phyloP scores from a whole-genome alignment of 495 filamentous ascomycete species.

The Penicillium pancosmium region DNA sequence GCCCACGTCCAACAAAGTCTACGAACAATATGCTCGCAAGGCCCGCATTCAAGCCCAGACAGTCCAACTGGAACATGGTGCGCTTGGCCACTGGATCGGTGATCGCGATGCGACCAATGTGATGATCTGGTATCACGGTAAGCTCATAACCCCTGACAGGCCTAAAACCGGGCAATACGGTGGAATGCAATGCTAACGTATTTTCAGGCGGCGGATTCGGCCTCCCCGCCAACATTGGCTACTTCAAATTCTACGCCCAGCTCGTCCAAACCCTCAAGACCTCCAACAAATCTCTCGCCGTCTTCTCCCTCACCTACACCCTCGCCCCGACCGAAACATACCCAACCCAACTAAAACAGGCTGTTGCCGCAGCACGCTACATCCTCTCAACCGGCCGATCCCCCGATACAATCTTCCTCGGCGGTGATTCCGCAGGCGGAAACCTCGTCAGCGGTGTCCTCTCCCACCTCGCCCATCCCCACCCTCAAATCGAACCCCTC shows the following conservation, averaged over 20 bases:
- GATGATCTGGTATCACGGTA: constrained; percentile 63
- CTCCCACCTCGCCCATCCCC: constrained; percentile 63
- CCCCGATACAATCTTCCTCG: constrained; percentile 54
- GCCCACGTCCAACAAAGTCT: constrained; percentile 51
- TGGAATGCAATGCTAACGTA: not conserved
- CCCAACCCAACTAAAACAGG: constrained; percentile 63
- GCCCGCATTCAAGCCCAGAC: constrained; percentile 44
- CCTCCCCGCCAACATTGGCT: constrained; percentile 50
- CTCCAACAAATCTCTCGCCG: constrained; percentile 47
- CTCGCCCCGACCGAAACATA: constrained; percentile 60
- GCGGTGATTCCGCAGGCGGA: constrained; percentile 68
- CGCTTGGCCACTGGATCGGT: constrained; percentile 62
- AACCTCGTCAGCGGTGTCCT: constrained; percentile 61
- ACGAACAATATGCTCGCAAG: constrained; percentile 48
- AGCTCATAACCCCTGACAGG: constrained; percentile 4
- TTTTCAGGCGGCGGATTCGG: constrained; percentile 60
- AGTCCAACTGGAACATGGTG: constrained; percentile 55
- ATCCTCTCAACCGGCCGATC: constrained; percentile 47
- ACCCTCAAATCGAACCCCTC: constrained; percentile 49
- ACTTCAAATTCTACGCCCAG: constrained; percentile 55
- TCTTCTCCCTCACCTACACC: constrained; percentile 59
- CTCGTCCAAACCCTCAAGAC: constrained; percentile 38
- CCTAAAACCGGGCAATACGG: too few species aligned
- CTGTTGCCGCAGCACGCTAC: constrained; percentile 52
- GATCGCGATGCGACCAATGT: constrained; percentile 53